A percentile compares a stretch with the other conserved stretches of the same genome.
Conservation (phyloP, 2,329 filamentous ascomycete genomes). For the Epichloe uncinata region DNA sequence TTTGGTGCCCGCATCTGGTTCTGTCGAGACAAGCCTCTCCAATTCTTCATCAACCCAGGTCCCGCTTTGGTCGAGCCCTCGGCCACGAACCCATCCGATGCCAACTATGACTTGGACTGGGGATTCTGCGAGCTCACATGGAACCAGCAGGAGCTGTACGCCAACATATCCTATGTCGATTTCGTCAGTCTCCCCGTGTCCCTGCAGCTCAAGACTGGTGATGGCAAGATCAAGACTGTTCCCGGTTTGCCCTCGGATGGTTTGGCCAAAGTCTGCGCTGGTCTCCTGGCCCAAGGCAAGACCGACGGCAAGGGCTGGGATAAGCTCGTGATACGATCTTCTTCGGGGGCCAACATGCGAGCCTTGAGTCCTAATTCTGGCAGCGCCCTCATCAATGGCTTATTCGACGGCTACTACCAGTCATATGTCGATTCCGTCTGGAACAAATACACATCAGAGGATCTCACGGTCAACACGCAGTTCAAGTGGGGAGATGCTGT, state of each 20-base stretch:
- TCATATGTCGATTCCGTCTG: slow-evolving; percentile 39
- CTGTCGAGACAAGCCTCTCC: slow-evolving; percentile 44
- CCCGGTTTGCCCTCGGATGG: slow-evolving; percentile 34
- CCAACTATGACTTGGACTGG: slow-evolving; percentile 50
- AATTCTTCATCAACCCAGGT: slow-evolving; percentile 57
- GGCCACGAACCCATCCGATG: slow-evolving; percentile 50
- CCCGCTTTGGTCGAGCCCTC: slow-evolving; percentile 64
- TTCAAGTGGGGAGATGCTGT: slow-evolving; percentile 34
- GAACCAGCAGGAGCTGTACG: slow-evolving; percentile 47
- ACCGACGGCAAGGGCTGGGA: slow-evolving; percentile 38
- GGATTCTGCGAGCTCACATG: slow-evolving; percentile 58
- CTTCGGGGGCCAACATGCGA: slow-evolving; percentile 28
- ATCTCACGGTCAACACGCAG: slow-evolving; percentile 42
- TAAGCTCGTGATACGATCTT: slow-evolving; percentile 32
- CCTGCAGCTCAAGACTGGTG: slow-evolving; percentile 35
- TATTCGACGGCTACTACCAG: slow-evolving; percentile 38
- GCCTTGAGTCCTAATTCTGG: slow-evolving; percentile 41
- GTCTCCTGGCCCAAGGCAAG: slow-evolving; percentile 31
- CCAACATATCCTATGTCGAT: slow-evolving; percentile 63
- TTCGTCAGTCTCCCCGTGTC: slow-evolving; percentile 56
- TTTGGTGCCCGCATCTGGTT: slow-evolving; percentile 64
- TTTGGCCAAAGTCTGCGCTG: slow-evolving; percentile 30
- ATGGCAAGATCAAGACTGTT: slow-evolving; percentile 31
- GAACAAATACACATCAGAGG: slow-evolving; percentile 29
- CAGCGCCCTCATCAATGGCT: slow-evolving; percentile 26